A percentile compares a stretch with the other conserved stretches of the same genome.
Conservation (phyloP, 352 stramenopile genomes). For the Phytophthora tubulina region DNA sequence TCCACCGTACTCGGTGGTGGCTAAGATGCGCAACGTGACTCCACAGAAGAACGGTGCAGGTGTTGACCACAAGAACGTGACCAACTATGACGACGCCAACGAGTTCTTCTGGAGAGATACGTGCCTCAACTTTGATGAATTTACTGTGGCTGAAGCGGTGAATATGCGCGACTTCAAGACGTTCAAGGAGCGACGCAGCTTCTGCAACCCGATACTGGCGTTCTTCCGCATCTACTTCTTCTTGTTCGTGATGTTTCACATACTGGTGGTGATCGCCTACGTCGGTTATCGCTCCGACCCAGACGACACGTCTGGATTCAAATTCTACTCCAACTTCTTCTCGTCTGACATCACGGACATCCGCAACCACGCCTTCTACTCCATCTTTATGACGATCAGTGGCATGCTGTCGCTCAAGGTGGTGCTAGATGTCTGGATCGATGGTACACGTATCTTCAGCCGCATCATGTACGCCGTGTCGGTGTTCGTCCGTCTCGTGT, state of each 20-base stretch:
- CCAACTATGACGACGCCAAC: constrained; percentile 93
- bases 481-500: constrained; percentile 79
- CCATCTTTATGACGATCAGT: constrained; percentile 74
- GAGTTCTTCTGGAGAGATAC: constrained; percentile 89
- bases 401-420: constrained; percentile 73
- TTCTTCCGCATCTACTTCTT: constrained; percentile 93
- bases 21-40: constrained; percentile 66
- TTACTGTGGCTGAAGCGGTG: constrained; percentile 81
- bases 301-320: constrained; percentile 52
- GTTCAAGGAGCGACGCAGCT: constrained; percentile 87
- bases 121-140: constrained; percentile 86
- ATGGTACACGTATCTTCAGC: constrained; percentile 77
- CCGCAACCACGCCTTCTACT: constrained; percentile 81
- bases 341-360: constrained; percentile 70
- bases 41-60: constrained; percentile 43
- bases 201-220: constrained; percentile 80
- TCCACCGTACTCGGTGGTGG: constrained; percentile 81
- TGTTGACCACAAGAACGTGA: constrained; percentile 88
- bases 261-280: constrained; percentile 84
- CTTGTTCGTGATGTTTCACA: constrained; percentile 83
- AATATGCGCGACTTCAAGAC: constrained; percentile 79
- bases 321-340: constrained; percentile 84
- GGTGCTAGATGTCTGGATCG: constrained; percentile 87
- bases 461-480: constrained; percentile 61
- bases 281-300: constrained; percentile 80